Conservation (phyloP, 305 asterid genomes). For the Stenogyne calaminthoides region DNA sequence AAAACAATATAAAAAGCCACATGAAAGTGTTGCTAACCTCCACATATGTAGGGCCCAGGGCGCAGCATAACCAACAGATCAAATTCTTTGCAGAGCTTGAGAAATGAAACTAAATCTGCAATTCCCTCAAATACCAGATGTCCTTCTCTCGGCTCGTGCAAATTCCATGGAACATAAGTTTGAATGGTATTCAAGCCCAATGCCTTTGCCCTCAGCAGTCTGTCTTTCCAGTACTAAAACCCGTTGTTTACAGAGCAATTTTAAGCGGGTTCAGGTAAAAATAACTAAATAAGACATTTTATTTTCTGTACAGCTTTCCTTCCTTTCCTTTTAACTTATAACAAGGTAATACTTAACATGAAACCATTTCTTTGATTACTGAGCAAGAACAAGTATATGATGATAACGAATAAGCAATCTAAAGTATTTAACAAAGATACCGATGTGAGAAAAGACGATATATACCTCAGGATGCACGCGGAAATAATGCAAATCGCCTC, state of each 20-base stretch:
- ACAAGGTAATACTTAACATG: background rate
- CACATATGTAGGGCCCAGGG: slow-evolving; percentile 93
- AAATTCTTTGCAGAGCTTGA: slow-evolving; percentile 77
- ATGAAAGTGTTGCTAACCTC: slow-evolving; percentile 58
- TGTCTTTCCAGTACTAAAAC: slow-evolving; percentile 91
- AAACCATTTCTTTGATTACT: background rate
- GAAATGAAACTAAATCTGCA: slow-evolving; percentile 72
- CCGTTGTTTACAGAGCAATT: slow-evolving; percentile 26
- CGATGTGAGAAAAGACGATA: background rate
- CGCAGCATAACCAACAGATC: slow-evolving; percentile 91
- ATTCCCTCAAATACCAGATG: slow-evolving; percentile 69
- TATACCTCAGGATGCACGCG: slow-evolving; percentile 85
- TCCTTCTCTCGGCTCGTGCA: slow-evolving; percentile 83
- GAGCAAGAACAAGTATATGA: background rate
- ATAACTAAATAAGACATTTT: background rate
- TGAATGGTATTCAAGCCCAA: slow-evolving; percentile 92
- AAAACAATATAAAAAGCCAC: background rate
- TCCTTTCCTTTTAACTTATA: background rate
- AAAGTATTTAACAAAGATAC: too few relatives aligned
- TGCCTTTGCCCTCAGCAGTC: slow-evolving; percentile 88
- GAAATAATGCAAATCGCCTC: slow-evolving; percentile 94
- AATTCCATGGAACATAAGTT: slow-evolving; percentile 93
- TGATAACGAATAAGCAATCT: background rate
- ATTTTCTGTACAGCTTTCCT: slow-evolving; percentile 1
- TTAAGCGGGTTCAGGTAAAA: background rate